Evolutionary conservation across 352 stramenopile genomes (phyloP).

Genomic region (Phytophthora quininea): DNA sequence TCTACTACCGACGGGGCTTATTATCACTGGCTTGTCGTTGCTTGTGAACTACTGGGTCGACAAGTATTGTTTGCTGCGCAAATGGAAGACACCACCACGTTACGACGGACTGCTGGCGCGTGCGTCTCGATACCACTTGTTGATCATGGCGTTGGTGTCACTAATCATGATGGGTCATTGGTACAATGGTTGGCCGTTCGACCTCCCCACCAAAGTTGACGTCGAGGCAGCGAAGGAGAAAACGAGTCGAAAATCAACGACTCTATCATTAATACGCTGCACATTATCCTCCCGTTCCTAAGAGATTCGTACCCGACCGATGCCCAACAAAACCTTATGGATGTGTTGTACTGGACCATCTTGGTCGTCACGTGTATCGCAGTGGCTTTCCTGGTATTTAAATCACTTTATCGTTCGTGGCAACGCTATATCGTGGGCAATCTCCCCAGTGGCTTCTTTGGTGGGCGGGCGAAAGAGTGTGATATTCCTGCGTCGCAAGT

Average conservation of each 20-base stretch:
- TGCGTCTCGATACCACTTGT: constrained; percentile 69
- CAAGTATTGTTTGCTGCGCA: constrained; percentile 82
- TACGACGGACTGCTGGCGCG: constrained; percentile 70
- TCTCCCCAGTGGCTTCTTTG: constrained; percentile 29
- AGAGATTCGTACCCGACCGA: constrained; percentile 43
- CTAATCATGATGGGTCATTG: constrained; percentile 82
- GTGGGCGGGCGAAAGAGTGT: constrained; percentile 40
- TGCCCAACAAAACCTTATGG: constrained; percentile 44
- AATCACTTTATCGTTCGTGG: constrained; percentile 43
- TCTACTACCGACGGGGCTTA: constrained; percentile 60
- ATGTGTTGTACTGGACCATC: constrained; percentile 50
- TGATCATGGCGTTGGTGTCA: constrained; percentile 64
- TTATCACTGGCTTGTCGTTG: constrained; percentile 68
- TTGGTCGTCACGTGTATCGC: constrained; percentile 39
- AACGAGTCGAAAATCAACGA: constrained; percentile 35
- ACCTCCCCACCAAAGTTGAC: constrained; percentile 37
- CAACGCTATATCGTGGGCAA: constrained; percentile 44
- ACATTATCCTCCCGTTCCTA: constrained; percentile 59
- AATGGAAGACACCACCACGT: constrained; percentile 70
- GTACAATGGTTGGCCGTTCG: constrained; percentile 84
- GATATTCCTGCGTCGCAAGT: constrained; percentile 55
- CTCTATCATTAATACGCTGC: constrained; percentile 42
- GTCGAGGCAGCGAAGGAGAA: constrained; percentile 35
- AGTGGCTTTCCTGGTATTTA: constrained; percentile 39
- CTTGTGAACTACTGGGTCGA: constrained; percentile 86